Evolutionary conservation across 495 filamentous ascomycete genomes (phyloP).

Genomic region (Jackrogersella multiformis): DNA sequence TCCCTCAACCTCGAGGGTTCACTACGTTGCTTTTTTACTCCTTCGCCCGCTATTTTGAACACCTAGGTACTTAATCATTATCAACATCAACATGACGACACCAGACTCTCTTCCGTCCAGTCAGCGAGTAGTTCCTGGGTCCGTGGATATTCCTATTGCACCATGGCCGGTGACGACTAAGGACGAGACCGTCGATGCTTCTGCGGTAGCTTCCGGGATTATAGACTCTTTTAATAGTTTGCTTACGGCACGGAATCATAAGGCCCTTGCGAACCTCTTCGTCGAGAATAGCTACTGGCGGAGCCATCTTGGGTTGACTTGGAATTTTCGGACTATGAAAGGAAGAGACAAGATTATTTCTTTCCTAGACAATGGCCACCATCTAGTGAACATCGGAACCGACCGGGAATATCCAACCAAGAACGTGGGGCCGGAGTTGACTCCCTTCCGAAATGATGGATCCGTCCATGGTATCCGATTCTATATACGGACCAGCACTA

Average conservation of each 20-base stretch:
- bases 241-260: slow-evolving; percentile 51
- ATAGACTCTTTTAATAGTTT: slow-evolving; percentile 60
- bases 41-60: too few relatives aligned
- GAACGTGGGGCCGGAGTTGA: slow-evolving; percentile 57
- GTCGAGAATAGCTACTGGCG: slow-evolving; percentile 69
- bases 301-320: slow-evolving; percentile 68
- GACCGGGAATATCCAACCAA: slow-evolving; percentile 53
- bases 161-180: slow-evolving; percentile 51
- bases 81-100: slow-evolving; percentile 8
- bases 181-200: slow-evolving; percentile 53
- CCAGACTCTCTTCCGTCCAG: slow-evolving; percentile 52
- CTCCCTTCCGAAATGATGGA: slow-evolving; percentile 56
- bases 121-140: slow-evolving; percentile 68
- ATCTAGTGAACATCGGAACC: slow-evolving; percentile 58
- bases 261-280: slow-evolving; percentile 57
- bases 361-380: slow-evolving; percentile 57
- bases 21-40: neutral
- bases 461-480: slow-evolving; percentile 61
- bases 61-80: neutral
- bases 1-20: neutral
- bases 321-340: slow-evolving; percentile 68
- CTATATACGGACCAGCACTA: slow-evolving; percentile 62
- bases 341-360: slow-evolving; percentile 60
- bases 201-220: slow-evolving; percentile 54
- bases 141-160: slow-evolving; percentile 59